Evolutionary conservation across 768 basidiomycete genomes (phyloP).

Genomic region (Rhodotorula kratochvilovae): DNA sequence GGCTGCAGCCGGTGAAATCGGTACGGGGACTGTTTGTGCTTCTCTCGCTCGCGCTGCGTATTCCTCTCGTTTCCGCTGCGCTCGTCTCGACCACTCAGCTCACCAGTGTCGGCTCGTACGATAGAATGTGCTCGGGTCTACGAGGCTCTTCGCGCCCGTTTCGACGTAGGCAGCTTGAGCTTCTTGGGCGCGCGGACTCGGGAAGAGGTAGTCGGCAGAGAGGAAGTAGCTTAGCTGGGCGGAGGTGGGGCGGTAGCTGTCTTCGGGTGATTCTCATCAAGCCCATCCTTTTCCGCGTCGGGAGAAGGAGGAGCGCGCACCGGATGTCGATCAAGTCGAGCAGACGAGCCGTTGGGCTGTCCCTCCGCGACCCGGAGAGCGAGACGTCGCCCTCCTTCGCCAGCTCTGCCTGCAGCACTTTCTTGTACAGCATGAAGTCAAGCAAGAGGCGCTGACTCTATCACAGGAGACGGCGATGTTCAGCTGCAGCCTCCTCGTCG

Average conservation of each 20-base stretch:
- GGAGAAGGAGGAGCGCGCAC: background rate
- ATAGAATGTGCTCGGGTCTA: conserved; percentile 31
- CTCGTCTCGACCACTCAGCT: no score
- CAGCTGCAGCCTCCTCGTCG: background rate
- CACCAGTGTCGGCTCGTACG: conserved; percentile 24
- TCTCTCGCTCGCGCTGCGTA: no score
- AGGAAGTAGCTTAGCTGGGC: conserved; percentile 33
- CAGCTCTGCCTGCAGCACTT: background rate
- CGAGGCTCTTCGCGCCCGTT: background rate
- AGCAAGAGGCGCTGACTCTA: conserved; percentile 1
- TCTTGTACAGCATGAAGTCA: conserved; percentile 12
- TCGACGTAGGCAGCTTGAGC: background rate
- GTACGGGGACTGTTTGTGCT: no score
- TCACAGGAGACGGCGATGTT: background rate
- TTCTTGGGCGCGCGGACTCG: background rate
- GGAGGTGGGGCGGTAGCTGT: conserved; percentile 21
- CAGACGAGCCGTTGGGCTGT: background rate
- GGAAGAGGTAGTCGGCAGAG: conserved; percentile 6
- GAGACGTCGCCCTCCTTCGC: conserved; percentile 16
- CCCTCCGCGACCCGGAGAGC: conserved; percentile 1
- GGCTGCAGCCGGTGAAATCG: no score
- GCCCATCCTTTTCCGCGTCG: no score
- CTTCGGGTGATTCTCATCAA: no score
- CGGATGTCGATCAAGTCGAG: conserved; percentile 23
- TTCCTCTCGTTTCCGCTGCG: no score